Percentiles rank a stretch among this genome's conserved stretches.
Conservation (phyloP, 176 grass and related monocot genomes). For the Panicum miliaceum region DNA sequence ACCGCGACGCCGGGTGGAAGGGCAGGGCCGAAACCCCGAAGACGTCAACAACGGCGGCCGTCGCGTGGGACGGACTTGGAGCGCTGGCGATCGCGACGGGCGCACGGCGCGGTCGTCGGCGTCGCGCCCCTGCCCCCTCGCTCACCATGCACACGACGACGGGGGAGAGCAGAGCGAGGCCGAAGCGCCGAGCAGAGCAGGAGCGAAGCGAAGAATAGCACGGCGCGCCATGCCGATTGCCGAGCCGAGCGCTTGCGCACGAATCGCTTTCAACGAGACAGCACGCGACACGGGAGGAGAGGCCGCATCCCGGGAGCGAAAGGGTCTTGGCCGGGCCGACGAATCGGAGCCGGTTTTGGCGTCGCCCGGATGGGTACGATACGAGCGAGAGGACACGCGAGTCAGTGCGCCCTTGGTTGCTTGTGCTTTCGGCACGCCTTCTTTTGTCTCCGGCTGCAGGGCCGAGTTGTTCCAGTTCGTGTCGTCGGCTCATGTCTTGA, state of each 20-base stretch:
- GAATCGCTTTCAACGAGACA: background rate
- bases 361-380: background rate
- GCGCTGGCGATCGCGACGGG: background rate
- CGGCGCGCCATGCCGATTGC: background rate
- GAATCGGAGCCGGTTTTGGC: background rate
- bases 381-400: background rate
- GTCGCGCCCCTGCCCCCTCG: background rate
- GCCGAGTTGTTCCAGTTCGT: background rate
- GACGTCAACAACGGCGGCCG: conserved; percentile 30
- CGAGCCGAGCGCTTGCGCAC: background rate
- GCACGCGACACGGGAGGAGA: background rate
- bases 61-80: background rate
- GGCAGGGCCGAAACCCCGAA: background rate
- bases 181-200: too few relatives aligned
- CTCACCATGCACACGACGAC: background rate
- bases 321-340: background rate
- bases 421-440: background rate
- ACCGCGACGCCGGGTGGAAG: background rate
- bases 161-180: background rate
- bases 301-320: too few relatives aligned
- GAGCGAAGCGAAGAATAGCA: too few relatives aligned
- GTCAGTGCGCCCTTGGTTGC: background rate
- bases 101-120: background rate
- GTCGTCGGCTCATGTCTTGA: too few relatives aligned
- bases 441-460: background rate